Evolutionary conservation across 2,329 filamentous ascomycete species (phyloP).

Genomic region (Penicillium glabrum): DNA sequence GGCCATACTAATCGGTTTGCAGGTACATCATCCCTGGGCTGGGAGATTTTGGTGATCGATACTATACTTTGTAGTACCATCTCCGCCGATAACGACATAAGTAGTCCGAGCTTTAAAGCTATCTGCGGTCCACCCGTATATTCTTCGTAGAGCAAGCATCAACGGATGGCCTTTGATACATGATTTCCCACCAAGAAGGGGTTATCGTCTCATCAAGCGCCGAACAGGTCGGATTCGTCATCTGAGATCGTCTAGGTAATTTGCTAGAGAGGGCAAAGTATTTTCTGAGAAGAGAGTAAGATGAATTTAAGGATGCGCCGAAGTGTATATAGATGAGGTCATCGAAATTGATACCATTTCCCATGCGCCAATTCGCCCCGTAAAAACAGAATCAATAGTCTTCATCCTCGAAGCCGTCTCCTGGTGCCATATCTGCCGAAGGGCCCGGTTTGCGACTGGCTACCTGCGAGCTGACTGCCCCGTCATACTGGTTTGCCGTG

Average conservation of each 20-base stretch:
- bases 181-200: neutral
- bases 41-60: constrained; percentile 93
- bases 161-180: neutral
- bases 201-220: neutral
- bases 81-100: neutral
- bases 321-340: constrained; percentile 7
- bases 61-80: constrained; percentile 74
- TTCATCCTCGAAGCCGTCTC: constrained; percentile 29
- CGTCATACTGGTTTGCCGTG: constrained; percentile 43
- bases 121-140: neutral
- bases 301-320: constrained; percentile 5
- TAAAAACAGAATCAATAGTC: constrained; percentile 27
- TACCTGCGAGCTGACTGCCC: constrained; percentile 17
- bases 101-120: neutral
- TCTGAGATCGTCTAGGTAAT: neutral
- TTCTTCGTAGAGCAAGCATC: neutral
- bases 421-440: constrained; percentile 14
- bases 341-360: constrained; percentile 14
- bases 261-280: neutral
- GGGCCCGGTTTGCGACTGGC: constrained; percentile 19
- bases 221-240: neutral
- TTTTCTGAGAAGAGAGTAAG: neutral
- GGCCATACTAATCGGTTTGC: constrained; percentile 21
- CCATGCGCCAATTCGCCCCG: constrained; percentile 23
- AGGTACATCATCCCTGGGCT: constrained; percentile 95